A percentile compares a stretch with the other conserved stretches of the same genome.
Evolutionary conservation across 352 stramenopile species (phyloP).

Genomic region (Phytophthora cactorum): DNA sequence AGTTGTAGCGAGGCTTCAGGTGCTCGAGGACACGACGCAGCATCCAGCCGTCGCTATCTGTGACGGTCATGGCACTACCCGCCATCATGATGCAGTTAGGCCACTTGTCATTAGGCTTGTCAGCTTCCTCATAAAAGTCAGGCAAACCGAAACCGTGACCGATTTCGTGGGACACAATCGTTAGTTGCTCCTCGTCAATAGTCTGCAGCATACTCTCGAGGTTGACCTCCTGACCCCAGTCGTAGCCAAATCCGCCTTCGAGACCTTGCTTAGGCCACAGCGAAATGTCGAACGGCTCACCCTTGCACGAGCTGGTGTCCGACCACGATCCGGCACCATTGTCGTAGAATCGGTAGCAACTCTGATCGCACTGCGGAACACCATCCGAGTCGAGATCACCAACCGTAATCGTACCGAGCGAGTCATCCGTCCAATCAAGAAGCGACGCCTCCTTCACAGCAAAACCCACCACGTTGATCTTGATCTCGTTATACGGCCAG

Average conservation of each 20-base stretch:
- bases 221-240: slow-evolving; percentile 30
- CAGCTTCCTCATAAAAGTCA: slow-evolving; percentile 24
- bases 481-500: slow-evolving; percentile 33
- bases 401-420: slow-evolving; percentile 35
- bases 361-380: slow-evolving; percentile 23
- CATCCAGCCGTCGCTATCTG: slow-evolving; percentile 38
- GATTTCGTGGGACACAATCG: slow-evolving; percentile 46
- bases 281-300: slow-evolving; percentile 43
- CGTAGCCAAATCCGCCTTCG: slow-evolving; percentile 19
- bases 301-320: slow-evolving; percentile 35
- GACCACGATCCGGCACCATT: slow-evolving; percentile 2
- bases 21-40: slow-evolving; percentile 20
- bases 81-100: slow-evolving; percentile 31
- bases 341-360: slow-evolving; percentile 19
- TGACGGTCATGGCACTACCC: slow-evolving; percentile 29
- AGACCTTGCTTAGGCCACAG: slow-evolving; percentile 40
- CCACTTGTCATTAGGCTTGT: slow-evolving; percentile 20
- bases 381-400: slow-evolving; percentile 30
- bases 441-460: slow-evolving; percentile 19
- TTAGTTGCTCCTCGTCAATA: slow-evolving; percentile 28
- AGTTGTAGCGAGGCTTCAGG: not conserved
- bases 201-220: slow-evolving; percentile 33
- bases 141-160: slow-evolving; percentile 30
- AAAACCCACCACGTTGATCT: slow-evolving; percentile 29
- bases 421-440: slow-evolving; percentile 43